phyloP scores from a whole-genome alignment of 345 rosid genomes.

The Salix purpurea region DNA sequence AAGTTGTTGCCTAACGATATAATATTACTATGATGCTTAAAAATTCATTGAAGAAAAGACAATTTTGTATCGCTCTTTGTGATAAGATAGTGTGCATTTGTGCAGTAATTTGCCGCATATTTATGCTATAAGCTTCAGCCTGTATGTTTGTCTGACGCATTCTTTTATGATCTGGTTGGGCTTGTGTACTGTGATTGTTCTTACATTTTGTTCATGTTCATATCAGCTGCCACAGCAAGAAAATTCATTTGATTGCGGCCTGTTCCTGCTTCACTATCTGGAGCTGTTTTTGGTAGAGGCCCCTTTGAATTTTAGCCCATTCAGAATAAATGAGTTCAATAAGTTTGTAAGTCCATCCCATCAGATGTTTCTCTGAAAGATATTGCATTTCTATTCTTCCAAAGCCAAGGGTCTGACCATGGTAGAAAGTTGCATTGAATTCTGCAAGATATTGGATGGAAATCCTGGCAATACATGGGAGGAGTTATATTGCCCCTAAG shows the following conservation, averaged over 20 bases:
- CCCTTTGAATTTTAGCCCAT: slow-evolving; percentile 69
- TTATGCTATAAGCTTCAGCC: neutral
- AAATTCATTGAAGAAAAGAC: neutral
- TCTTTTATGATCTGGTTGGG: neutral
- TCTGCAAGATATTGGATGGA: neutral
- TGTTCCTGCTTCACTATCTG: slow-evolving; percentile 89
- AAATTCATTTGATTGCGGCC: slow-evolving; percentile 90
- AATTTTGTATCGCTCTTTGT: neutral
- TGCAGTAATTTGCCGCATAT: neutral
- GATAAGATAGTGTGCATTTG: neutral
- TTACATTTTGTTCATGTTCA: slow-evolving; percentile 31
- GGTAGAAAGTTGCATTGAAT: neutral
- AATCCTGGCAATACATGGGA: neutral
- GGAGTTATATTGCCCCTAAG: neutral
- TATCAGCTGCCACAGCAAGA: slow-evolving; percentile 97
- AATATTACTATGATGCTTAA: neutral
- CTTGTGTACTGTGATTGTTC: slow-evolving; percentile 11
- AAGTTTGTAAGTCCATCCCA: slow-evolving; percentile 68
- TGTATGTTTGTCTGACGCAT: neutral
- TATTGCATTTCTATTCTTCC: neutral
- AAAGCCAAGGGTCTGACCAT: neutral
- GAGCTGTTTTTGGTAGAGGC: slow-evolving; percentile 87
- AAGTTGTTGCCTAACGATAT: neutral
- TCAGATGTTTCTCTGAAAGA: neutral
- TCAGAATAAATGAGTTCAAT: slow-evolving; percentile 56